phyloP scores from a whole-genome alignment of 495 filamentous ascomycete species.

The Halenospora varia region DNA sequence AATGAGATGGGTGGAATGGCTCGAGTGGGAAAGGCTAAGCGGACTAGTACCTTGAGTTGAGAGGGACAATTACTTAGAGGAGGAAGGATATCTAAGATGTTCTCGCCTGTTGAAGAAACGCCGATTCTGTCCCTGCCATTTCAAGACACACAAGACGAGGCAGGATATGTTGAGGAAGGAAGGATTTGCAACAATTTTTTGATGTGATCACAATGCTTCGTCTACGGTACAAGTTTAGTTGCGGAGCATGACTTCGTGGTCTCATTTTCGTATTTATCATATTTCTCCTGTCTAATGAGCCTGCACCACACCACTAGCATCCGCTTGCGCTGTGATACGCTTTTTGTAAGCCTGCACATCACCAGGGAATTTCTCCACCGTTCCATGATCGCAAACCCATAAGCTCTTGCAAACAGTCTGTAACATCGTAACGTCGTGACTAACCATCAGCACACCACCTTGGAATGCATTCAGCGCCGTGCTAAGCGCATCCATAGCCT shows the following conservation, averaged over 20 bases:
- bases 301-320: constrained; percentile 77
- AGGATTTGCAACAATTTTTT: too few relatives aligned
- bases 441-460: constrained; percentile 97
- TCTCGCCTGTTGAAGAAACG: too few relatives aligned
- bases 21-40: too few relatives aligned
- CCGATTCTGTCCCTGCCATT: too few relatives aligned
- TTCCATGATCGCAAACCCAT: constrained; percentile 96
- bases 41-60: too few relatives aligned
- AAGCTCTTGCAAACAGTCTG: constrained; percentile 90
- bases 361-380: constrained; percentile 93
- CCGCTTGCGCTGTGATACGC: constrained; percentile 86
- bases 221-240: too few relatives aligned
- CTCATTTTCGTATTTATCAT: background rate
- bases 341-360: constrained; percentile 98
- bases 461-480: constrained; percentile 81
- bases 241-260: background rate
- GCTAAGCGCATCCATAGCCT: constrained; percentile 95
- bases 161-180: too few relatives aligned
- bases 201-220: too few relatives aligned
- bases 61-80: too few relatives aligned
- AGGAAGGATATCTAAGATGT: too few relatives aligned
- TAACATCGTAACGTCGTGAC: constrained; percentile 98
- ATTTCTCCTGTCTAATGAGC: constrained; percentile 33
- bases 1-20: too few relatives aligned
- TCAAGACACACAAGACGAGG: too few relatives aligned